Evolutionary conservation across 164 flowering plant species (phyloP).

Genomic region (Amborella trichopoda): DNA sequence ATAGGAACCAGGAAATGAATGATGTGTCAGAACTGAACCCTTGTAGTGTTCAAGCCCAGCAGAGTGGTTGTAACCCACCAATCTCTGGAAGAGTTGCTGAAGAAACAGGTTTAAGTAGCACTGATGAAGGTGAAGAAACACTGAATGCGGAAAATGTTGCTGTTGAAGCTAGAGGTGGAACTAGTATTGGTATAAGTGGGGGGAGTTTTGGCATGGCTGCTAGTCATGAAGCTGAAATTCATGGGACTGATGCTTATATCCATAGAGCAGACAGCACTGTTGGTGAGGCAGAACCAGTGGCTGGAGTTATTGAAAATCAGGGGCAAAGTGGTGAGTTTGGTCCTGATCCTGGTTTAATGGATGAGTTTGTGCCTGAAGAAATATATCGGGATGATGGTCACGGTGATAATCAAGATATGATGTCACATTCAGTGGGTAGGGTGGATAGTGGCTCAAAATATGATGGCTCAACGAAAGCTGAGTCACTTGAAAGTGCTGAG

Average conservation of each 20-base stretch:
- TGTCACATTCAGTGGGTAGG: slow-evolving; percentile 68
- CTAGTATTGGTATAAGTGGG: slow-evolving; percentile 89
- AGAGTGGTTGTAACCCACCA: slow-evolving; percentile 67
- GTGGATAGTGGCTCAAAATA: slow-evolving; percentile 95
- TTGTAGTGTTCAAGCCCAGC: slow-evolving; percentile 93
- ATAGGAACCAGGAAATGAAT: slow-evolving; percentile 44
- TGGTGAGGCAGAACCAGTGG: slow-evolving; percentile 78
- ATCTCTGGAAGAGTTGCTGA: slow-evolving; percentile 43
- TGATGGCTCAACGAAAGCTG: slow-evolving; percentile 75
- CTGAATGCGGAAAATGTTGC: slow-evolving; percentile 66
- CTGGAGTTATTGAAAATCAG: slow-evolving; percentile 78
- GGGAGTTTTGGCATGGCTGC: slow-evolving; percentile 99
- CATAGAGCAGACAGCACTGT: slow-evolving; percentile 72
- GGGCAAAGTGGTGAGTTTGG: slow-evolving; percentile 92
- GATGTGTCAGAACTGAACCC: slow-evolving; percentile 81
- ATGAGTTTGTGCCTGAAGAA: slow-evolving; percentile 70
- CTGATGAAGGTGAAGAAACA: slow-evolving; percentile 80
- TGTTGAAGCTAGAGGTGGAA: slow-evolving; percentile 57
- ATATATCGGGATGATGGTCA: slow-evolving; percentile 63
- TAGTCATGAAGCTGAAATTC: slow-evolving; percentile 98
- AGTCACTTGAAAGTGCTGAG: slow-evolving; percentile 90
- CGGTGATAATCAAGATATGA: slow-evolving; percentile 85
- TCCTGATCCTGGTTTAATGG: slow-evolving; percentile 77
- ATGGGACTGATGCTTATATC: slow-evolving; percentile 67
- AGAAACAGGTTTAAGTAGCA: slow-evolving; percentile 83